Base-by-base conservation (phyloP, 2,329 filamentous ascomycete species). In the Elsinoe fawcettii region DNA sequence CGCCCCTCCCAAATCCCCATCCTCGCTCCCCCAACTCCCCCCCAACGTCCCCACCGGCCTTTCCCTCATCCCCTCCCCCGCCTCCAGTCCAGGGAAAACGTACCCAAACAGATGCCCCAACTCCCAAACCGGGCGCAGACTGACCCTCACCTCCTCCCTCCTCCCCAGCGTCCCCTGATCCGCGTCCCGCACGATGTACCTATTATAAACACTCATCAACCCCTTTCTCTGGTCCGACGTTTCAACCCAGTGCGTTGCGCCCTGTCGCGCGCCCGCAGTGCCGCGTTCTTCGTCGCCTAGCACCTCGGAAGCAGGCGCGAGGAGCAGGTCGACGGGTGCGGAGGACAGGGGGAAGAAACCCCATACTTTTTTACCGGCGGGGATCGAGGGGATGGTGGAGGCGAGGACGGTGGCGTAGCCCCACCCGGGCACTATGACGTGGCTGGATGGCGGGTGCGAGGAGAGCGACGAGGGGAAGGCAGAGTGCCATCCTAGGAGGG, bases 41-140 rank as follows among this genome's bases (percentile, higher is more conserved):
- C 27, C 49, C 27, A 53, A 11, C 18, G 18, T 44, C 18, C 23
- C 49, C 30, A 53, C n/a, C 23, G 30, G 49, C 23, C 14, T 22
- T 3, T 18, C 23, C 32, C n/a, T 25, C 30, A 18, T 14, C 30
- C 32, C 46, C 46, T 20, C 25, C 4, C n/a, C 49, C 47, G n/a
- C 32, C 2, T 23, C 6, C 5, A 11, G 8, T 3, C 23, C 18
- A n/a, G 49, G 16, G 49, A 53, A 53, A 9, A 23, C 30, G 30
- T 22, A 53, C n/a, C 32, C 20, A 9, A 53, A 37, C 16, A 53
- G 20, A 37, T 32, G 30, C n/a, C 49, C 49, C 49, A 53, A 23
- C 49, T 53, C 49, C 49, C 49, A 53, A 3, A 53, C 49, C 1
- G 49, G 49, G 30, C 49, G 12, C 27, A 53, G n/a, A 23, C n/a